Evolutionary conservation across 129 eudicot genomes (phyloP).

Genomic region (Saussurea involucrata): DNA sequence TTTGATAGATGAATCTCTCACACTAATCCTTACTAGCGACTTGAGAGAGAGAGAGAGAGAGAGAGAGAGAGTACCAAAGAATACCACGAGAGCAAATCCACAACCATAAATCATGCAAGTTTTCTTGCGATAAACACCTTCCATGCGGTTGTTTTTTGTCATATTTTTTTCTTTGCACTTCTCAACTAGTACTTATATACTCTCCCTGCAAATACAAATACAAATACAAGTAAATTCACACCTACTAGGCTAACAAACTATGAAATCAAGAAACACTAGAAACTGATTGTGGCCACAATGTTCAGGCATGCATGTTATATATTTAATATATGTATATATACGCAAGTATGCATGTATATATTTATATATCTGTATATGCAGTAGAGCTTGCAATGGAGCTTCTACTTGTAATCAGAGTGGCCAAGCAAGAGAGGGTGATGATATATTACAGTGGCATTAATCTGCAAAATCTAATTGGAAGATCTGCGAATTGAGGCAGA

Average conservation of each 20-base stretch:
- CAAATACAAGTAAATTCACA: neutral
- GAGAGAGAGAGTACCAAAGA: constrained; percentile 16
- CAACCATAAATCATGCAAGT: neutral
- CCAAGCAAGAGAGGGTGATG: neutral
- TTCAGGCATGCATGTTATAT: neutral
- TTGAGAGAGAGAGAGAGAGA: neutral
- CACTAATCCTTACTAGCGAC: neutral
- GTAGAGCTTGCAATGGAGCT: neutral
- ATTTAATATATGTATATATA: neutral
- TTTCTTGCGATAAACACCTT: too few species aligned
- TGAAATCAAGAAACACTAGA: neutral
- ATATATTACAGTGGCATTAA: neutral
- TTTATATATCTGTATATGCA: neutral
- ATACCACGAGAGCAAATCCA: constrained; percentile 2
- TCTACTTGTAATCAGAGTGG: neutral
- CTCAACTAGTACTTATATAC: neutral
- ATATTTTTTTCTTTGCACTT: neutral
- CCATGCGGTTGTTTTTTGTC: neutral
- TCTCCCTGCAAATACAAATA: neutral
- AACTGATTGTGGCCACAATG: neutral
- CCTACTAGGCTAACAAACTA: neutral
- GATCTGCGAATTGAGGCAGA: neutral
- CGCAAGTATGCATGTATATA: neutral
- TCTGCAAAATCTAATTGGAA: neutral
- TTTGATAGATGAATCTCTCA: neutral